Conservation (phyloP, 2,329 filamentous ascomycete genomes). For the Penicillium psychrosexuale region DNA sequence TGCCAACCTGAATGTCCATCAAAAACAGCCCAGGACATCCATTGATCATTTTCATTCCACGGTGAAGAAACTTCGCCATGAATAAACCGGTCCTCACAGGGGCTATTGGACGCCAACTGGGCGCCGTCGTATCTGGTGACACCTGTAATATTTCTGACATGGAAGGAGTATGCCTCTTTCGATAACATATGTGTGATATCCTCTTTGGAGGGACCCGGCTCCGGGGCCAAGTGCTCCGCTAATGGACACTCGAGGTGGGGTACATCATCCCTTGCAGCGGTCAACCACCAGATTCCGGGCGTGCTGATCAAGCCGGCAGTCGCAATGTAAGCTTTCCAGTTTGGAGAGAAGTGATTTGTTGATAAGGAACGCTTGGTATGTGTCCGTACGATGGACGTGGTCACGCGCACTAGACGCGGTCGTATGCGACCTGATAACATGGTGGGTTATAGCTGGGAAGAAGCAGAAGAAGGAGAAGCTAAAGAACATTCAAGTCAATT, state of each 20-base stretch:
- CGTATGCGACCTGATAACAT: constrained; percentile 1
- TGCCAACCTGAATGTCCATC: constrained; percentile 39
- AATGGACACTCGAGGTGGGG: constrained; percentile 17
- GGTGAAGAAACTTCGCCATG: constrained; percentile 27
- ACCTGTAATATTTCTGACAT: constrained; percentile 16
- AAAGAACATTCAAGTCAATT: neutral
- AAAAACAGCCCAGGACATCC: constrained; percentile 41
- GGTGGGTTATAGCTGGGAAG: neutral
- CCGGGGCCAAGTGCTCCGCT: constrained; percentile 8
- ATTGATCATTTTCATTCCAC: constrained; percentile 22
- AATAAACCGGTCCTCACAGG: constrained; percentile 31
- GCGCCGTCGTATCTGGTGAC: constrained; percentile 27
- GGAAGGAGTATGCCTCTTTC: constrained; percentile 22
- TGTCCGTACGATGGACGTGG: constrained; percentile 5
- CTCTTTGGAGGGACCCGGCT: constrained; percentile 16
- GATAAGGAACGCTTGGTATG: constrained; percentile 11
- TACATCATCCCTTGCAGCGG: constrained; percentile 12
- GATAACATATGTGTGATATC: constrained; percentile 24
- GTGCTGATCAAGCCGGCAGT: constrained; percentile 13
- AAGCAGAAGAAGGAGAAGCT: neutral
- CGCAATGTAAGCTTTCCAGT: constrained; percentile 8
- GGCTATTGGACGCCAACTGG: constrained; percentile 37
- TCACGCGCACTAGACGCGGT: constrained; percentile 3
- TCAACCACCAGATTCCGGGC: constrained; percentile 21
- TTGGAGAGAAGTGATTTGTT: constrained; percentile 9